Evolutionary conservation across 2,329 filamentous ascomycete genomes (phyloP), one percentile per base, ranked within the genome.

Genomic region (Pezicula radicicola): DNA sequence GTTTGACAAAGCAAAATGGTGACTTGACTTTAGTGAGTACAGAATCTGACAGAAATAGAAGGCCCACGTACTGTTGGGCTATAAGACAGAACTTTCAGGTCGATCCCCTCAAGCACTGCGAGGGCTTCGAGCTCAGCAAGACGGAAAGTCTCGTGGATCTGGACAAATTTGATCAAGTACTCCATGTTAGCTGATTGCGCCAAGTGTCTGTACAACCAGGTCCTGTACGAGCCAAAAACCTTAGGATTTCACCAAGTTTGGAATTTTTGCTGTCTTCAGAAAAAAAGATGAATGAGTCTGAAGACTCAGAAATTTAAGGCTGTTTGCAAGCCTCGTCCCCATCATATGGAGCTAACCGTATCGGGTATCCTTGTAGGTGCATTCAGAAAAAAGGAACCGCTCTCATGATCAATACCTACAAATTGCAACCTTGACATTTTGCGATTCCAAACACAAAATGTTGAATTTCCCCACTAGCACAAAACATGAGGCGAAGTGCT

Each of bases 131-230:
- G 80, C 70, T 99, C 94, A 3, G 92, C 83, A 51, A 84, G 77
- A 37, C 93, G 87, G 68, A 99, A 99, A n/a, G 83, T 87, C 74
- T 97, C 91, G 69, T 97, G 92, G 53, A 81, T 78, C 70, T 97
- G 94, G 42, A 87, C 88, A 67, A 97, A 91, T 62, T 93, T 89
- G 58, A 99, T 85, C 54, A 99, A 79, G 66, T 89, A 97, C 56
- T 95, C 83, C 83, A 85, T 84, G 33, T 40, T 60, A 39, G 21
- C 42, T 45, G 13, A 15, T 15, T 13, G 13, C 40, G 9, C 4
- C 25, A 19, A 42, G 40, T 13, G 4, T 16, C 18, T 42, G 13
- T 25, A 15, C 18, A 13, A 25, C 18, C 15, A 42, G 15, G 16
- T 13, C 15, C 7, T 42, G 40, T 12, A 21, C 7, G 6, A 13